Base-by-base conservation (phyloP, 2,329 filamentous ascomycete species). In the Trichoderma sp. region DNA sequence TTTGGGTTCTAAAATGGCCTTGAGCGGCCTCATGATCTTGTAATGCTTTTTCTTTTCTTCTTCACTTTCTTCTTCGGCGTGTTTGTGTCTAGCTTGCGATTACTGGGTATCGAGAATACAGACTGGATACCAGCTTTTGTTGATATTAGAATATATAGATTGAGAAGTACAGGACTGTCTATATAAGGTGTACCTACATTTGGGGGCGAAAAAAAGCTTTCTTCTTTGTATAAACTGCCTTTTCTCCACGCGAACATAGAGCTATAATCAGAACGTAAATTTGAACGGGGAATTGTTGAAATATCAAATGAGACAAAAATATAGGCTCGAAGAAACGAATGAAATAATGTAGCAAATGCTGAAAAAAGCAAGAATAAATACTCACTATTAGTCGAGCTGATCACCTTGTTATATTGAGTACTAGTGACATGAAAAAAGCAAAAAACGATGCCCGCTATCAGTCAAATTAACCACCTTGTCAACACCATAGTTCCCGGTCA, bases 341-440 rank as follows among this genome's bases (percentile, higher is more conserved):
- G 6, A 7, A 30, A 30, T 5, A 18, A 16, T 11, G 14, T 26
- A 37, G 49, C 14, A 14, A 3, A 49, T 30, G 28, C 28, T 30
- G 4, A 39, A 49, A 11, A 39, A 26, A 46, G 52, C 52, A 58
- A 64, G 65, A 58, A 65, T 16, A 14, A 37, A 51, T 69, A 61
- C 68, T 61, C 68, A 66, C 61, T 66, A 69, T 66, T 56, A 66
- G 61, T 69, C 68, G 68, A 69, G 61, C 68, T 66, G 63, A 66
- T 69, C 68, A 69, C 68, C 68, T 69, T 69, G 68, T 69, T 61
- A 66, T 43, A 14, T n/a, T n/a, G n/a, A 18, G 2, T 69, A 69
- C 68, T 66, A 69, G 68, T 69, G 63, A 69, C 68, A 66, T n/a
- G n/a, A n/a, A n/a, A n/a, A n/a, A n/a, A n/a, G n/a, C n/a, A n/a